Conservation (phyloP, 768 basidiomycete species). For the Russula compacta region DNA sequence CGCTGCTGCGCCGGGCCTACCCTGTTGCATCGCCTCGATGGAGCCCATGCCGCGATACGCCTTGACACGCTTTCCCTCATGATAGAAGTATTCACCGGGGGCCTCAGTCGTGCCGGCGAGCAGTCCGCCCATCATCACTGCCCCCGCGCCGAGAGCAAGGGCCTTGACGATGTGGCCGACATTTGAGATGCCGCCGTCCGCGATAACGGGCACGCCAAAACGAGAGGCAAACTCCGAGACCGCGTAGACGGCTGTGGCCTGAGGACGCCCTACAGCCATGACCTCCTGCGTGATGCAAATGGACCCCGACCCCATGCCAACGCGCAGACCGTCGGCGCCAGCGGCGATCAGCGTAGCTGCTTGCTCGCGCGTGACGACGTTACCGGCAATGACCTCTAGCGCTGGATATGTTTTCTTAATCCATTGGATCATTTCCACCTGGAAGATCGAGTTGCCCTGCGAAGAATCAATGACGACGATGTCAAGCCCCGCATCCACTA, state of each 20-base stretch:
- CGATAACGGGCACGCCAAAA: slow-evolving; percentile 94
- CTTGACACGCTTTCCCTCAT: slow-evolving; percentile 98
- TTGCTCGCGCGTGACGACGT: slow-evolving; percentile 97
- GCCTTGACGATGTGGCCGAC: slow-evolving; percentile 99
- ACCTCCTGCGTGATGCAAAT: slow-evolving; percentile 99
- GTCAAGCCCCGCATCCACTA: slow-evolving; percentile 92
- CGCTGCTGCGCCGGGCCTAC: slow-evolving; percentile 32
- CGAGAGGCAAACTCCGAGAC: slow-evolving; percentile 88
- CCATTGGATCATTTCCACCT: slow-evolving; percentile 91
- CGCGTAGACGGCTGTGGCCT: slow-evolving; percentile 96
- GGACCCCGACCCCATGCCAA: slow-evolving; percentile 97
- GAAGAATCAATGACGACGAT: slow-evolving; percentile 93
- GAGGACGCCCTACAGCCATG: slow-evolving; percentile 97
- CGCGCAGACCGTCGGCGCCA: slow-evolving; percentile 89
- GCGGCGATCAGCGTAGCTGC: slow-evolving; percentile 89
- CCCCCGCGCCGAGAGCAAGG: slow-evolving; percentile 83
- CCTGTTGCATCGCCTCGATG: slow-evolving; percentile 81
- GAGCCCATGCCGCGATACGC: slow-evolving; percentile 95
- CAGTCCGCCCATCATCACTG: slow-evolving; percentile 98
- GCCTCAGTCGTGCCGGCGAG: slow-evolving; percentile 95
- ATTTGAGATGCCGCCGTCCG: slow-evolving; percentile 92
- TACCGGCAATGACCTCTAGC: slow-evolving; percentile 92
- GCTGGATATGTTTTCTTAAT: slow-evolving; percentile 80
- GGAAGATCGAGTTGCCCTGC: slow-evolving; percentile 91
- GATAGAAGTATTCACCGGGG: slow-evolving; percentile 98